A percentile compares a stretch with the other conserved stretches of the same genome.
Conservation (phyloP, 2,329 filamentous ascomycete genomes). For the Leptographium galeiforme region DNA sequence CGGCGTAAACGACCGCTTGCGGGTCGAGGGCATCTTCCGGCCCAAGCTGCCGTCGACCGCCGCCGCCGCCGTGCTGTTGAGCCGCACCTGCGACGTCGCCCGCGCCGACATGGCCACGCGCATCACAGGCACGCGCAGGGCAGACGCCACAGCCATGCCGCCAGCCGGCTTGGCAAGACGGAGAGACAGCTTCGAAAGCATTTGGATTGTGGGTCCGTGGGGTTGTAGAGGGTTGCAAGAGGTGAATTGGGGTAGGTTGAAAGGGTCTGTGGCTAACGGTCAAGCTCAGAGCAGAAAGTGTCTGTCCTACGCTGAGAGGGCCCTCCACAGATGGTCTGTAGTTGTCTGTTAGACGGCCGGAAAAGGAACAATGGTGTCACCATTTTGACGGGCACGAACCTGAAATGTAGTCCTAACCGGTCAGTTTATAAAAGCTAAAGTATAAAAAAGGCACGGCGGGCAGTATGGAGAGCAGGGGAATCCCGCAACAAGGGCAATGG, state of each 20-base stretch:
- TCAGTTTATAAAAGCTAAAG: slow-evolving; percentile 13
- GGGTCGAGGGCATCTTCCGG: slow-evolving; percentile 49
- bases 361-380: neutral
- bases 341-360: slow-evolving; percentile 7
- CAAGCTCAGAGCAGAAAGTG: neutral
- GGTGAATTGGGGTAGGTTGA: neutral
- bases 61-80: slow-evolving; percentile 25
- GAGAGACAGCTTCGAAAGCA: slow-evolving; percentile 46
- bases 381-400: neutral
- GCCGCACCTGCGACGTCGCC: slow-evolving; percentile 17
- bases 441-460: too few species aligned
- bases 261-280: neutral
- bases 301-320: slow-evolving; percentile 30
- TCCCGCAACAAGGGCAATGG: neutral
- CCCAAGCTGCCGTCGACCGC: slow-evolving; percentile 53
- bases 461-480: neutral
- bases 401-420: slow-evolving; percentile 2
- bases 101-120: slow-evolving; percentile 12
- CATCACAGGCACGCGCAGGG: slow-evolving; percentile 12
- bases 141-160: slow-evolving; percentile 14
- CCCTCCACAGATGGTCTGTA: slow-evolving; percentile 40
- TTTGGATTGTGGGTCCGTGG: slow-evolving; percentile 15
- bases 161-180: slow-evolving; percentile 34
- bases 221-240: too few species aligned
- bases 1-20: slow-evolving; percentile 47